Evolutionary conservation across 768 basidiomycete species (phyloP), one percentile per base, ranked within the genome.

Genomic region (Atractiella rhizophila): DNA sequence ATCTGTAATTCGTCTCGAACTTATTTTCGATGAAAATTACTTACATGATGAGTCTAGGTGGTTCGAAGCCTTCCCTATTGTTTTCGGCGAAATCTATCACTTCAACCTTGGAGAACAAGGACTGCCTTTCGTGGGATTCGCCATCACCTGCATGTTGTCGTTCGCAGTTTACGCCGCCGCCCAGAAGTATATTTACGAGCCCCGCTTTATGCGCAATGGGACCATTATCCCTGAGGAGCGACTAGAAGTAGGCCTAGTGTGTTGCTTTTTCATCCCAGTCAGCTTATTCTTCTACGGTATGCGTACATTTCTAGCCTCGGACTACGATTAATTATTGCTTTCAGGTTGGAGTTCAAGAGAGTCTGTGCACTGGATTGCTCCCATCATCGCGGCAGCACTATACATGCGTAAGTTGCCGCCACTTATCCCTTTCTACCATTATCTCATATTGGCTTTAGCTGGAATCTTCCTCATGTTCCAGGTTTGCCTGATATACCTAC

Each of bases 341-440:
- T n/a, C n/a, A n/a, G n/a, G n/a, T n/a, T 39, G 44, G 37, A 27
- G 39, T 28, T 28, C 20, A 11, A 5, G 31, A 12, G 44, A 23
- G 12, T 23, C 19, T n/a, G 6, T 21, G 0, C 47, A 48, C 37
- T 48, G 47, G 47, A 48, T 48, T 16, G 44, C 35, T 1, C 39
- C 37, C 5, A 21, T 39, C 4, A 21, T 48, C 29, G 47, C 43
- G 1, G 34, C 39, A 2, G 16, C 19, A 0, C 38, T 48, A 12
- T 48, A 34, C 26, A 39, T 44, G 5, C 42, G n/a, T 37, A 8
- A 37, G 42, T 11, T 30, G 29, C 29, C 12, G 11, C n/a, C n/a
- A n/a, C n/a, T n/a, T n/a, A n/a, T n/a, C n/a, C n/a, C n/a, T n/a
- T n/a, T n/a, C n/a, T n/a, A n/a, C n/a, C n/a, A n/a, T n/a, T n/a